These are phyloP conservation scores for Micractinium sp. DNA, from an alignment of 139 green algal species.

Conservation along the genomic window DNA sequence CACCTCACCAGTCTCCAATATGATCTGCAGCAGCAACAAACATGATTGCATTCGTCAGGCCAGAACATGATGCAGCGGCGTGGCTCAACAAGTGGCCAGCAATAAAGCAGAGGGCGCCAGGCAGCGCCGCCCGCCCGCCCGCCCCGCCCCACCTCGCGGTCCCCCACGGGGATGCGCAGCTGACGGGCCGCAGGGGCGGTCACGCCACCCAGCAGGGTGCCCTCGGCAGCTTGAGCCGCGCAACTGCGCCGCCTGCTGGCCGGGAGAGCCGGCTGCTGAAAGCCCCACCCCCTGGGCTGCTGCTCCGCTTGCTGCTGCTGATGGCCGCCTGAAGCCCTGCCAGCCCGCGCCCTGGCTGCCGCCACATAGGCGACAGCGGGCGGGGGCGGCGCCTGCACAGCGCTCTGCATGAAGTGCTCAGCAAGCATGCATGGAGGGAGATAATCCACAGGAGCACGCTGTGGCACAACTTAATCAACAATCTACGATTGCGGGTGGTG, in stretches of 20 bases:
- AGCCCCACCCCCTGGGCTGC: neutral
- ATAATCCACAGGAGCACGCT: too few relatives aligned
- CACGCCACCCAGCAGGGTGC: slow-evolving; percentile 10
- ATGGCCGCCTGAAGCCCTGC: neutral
- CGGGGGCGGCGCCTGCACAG: neutral
- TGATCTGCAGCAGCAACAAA: slow-evolving; percentile 63
- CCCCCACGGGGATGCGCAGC: slow-evolving; percentile 33
- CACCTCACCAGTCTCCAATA: slow-evolving; percentile 93
- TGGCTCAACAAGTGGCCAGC: neutral
- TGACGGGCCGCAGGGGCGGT: slow-evolving; percentile 24
- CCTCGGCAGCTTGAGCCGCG: neutral
- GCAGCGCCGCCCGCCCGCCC: neutral
- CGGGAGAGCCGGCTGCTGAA: neutral
- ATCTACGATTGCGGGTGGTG: too few relatives aligned
- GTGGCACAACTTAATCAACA: too few relatives aligned
- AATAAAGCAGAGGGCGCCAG: neutral
- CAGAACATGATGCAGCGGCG: too few relatives aligned
- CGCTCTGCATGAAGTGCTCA: neutral
- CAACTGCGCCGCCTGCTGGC: neutral
- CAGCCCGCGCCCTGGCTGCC: too few relatives aligned
- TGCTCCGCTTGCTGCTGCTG: neutral
- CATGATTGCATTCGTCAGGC: neutral
- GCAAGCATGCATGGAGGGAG: too few relatives aligned
- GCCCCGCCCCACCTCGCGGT: slow-evolving; percentile 19
- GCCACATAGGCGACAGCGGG: too few relatives aligned